phyloP scores from a whole-genome alignment of 208 protist genomes.

The Balamuthia mandrillaris region DNA sequence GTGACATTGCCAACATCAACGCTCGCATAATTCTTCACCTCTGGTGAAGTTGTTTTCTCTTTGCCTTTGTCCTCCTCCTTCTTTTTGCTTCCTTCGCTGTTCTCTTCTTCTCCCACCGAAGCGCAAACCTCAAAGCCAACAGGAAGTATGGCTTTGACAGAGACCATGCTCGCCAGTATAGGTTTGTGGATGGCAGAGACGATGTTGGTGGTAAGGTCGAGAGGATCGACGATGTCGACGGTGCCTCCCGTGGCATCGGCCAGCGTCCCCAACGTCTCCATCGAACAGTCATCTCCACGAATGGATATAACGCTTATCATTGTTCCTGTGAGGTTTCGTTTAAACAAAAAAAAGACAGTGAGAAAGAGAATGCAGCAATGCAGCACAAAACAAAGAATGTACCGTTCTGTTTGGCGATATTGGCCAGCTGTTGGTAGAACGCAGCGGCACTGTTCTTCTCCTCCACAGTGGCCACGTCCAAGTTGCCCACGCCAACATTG shows the following conservation, averaged over 20 bases:
- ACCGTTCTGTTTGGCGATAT: not conserved
- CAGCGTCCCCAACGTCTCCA: conserved; percentile 41
- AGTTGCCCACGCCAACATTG: conserved; percentile 37
- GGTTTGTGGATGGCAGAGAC: not conserved
- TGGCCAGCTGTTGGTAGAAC: not conserved
- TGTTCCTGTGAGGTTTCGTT: not conserved
- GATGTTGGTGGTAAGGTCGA: conserved; percentile 21
- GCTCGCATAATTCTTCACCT: not conserved
- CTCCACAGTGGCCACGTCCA: not conserved
- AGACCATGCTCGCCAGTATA: conserved; percentile 22
- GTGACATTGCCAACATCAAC: conserved; percentile 33
- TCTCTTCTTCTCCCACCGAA: too few species aligned
- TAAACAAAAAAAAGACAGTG: too few species aligned
- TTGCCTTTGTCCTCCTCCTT: too few species aligned
- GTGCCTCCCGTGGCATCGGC: conserved; percentile 37
- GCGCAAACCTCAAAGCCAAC: not conserved
- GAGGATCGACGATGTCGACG: conserved; percentile 45
- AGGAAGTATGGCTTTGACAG: not conserved
- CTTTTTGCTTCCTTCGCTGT: too few species aligned
- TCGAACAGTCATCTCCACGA: conserved; percentile 26
- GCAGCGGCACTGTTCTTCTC: not conserved
- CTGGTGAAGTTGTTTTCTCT: too few species aligned
- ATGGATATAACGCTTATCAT: conserved; percentile 33
- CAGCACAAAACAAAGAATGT: not conserved
- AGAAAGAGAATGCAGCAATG: not conserved